Evolutionary conservation across 2,329 filamentous ascomycete species (phyloP).

Genomic region (Curvularia sp.): DNA sequence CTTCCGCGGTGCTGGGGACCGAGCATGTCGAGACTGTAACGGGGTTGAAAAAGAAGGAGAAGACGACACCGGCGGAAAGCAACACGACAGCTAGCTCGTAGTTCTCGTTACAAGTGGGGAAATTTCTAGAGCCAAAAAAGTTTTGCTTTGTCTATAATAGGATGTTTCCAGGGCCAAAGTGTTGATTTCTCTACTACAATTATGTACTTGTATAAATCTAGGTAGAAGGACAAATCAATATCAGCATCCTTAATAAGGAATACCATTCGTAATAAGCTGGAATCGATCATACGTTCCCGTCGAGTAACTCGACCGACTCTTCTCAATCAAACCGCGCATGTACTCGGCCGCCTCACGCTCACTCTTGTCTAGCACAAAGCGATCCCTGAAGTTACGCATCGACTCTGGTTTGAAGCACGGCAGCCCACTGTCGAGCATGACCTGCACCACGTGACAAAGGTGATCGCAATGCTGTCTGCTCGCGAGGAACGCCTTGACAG

Average conservation of each 20-base stretch:
- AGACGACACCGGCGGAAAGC: conserved; percentile 2
- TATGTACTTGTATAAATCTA: not conserved
- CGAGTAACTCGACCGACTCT: conserved; percentile 87
- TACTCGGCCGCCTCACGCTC: conserved; percentile 95
- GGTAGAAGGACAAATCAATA: not conserved
- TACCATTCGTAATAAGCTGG: conserved; percentile 95
- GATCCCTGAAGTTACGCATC: conserved; percentile 87
- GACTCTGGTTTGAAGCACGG: conserved; percentile 98
- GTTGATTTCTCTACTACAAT: not conserved
- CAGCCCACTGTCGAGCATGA: conserved; percentile 96
- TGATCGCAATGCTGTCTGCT: conserved; percentile 86
- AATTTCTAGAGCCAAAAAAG: too few relatives aligned
- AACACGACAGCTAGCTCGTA: conserved; percentile 2
- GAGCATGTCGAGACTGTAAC: conserved; percentile 58
- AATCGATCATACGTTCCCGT: conserved; percentile 98
- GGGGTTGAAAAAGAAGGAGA: conserved; percentile 49
- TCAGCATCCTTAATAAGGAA: conserved; percentile 72
- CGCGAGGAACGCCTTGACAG: conserved; percentile 92
- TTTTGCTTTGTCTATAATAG: too few relatives aligned
- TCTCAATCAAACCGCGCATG: conserved; percentile 86
- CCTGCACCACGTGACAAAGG: conserved; percentile 83
- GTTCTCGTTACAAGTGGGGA: too few relatives aligned
- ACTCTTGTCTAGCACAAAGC: conserved; percentile 89
- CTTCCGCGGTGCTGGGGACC: conserved; percentile 48
- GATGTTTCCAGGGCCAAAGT: not conserved